These are phyloP conservation scores for Alopecurus myosuroides DNA, from an alignment of 176 grass and related monocot genomes.

Conservation along the genomic window DNA sequence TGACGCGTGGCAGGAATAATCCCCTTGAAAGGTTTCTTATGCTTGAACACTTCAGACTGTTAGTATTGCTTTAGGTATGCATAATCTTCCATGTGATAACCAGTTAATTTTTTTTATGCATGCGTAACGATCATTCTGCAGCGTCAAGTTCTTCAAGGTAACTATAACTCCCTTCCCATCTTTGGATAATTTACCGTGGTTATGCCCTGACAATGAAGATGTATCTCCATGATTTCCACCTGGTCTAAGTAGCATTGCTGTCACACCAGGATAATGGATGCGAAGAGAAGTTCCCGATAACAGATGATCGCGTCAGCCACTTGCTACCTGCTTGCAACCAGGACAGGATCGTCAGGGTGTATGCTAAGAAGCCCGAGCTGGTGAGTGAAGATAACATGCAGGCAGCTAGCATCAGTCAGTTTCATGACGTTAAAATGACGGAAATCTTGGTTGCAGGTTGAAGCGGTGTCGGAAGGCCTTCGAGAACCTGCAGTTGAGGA, in stretches of 20 bases:
- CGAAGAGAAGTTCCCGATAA: conserved; percentile 69
- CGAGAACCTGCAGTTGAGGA: conserved; percentile 78
- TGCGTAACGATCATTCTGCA: conserved; percentile 15
- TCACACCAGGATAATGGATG: conserved; percentile 58
- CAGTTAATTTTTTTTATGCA: conserved; percentile 10
- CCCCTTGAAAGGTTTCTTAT: conserved; percentile 71
- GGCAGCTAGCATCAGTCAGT: neutral
- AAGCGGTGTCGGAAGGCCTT: conserved; percentile 82
- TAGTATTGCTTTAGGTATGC: neutral
- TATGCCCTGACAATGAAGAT: neutral
- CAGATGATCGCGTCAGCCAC: conserved; percentile 84
- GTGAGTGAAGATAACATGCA: conserved; percentile 32
- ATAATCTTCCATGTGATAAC: conserved; percentile 18
- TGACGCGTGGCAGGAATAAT: conserved; percentile 84
- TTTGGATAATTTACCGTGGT: neutral
- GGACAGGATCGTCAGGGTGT: conserved; percentile 84
- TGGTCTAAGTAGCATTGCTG: conserved; percentile 1
- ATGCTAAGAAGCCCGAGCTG: conserved; percentile 80
- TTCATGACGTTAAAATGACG: neutral
- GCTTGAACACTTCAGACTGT: neutral
- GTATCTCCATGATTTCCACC: neutral
- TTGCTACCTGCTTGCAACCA: conserved; percentile 60
- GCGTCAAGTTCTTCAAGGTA: conserved; percentile 99
- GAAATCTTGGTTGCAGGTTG: conserved; percentile 42
- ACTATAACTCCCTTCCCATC: neutral